phyloP scores from a whole-genome alignment of 371 early-diverging fungal genomes.

The Coemansia sp. region DNA sequence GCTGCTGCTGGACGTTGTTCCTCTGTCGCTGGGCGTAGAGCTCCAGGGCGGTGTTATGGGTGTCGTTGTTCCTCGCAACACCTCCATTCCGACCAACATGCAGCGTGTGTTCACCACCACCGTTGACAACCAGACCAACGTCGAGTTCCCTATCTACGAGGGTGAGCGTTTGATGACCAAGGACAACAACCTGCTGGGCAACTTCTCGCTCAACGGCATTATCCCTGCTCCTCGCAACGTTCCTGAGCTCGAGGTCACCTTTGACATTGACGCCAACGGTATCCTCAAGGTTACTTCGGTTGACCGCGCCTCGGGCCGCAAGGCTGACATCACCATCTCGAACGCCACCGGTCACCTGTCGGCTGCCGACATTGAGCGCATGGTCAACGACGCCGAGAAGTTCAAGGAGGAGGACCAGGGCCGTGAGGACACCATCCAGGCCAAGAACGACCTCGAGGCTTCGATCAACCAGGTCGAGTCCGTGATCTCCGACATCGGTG shows the following conservation, averaged over 20 bases:
- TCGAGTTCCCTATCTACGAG: constrained; percentile 97
- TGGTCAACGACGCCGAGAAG: constrained; percentile 95
- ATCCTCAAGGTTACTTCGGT: constrained; percentile 95
- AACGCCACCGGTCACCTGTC: constrained; percentile 97
- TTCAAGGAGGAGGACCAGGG: constrained; percentile 93
- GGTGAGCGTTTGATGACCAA: constrained; percentile 97
- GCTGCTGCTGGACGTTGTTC: constrained; percentile 77
- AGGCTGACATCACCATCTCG: constrained; percentile 96
- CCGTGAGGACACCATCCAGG: constrained; percentile 80
- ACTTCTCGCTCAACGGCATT: constrained; percentile 95
- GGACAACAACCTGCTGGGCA: constrained; percentile 96
- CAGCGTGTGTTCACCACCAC: constrained; percentile 96
- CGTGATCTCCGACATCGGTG: constrained; percentile 50
- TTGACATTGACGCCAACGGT: constrained; percentile 98
- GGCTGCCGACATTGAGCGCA: constrained; percentile 94
- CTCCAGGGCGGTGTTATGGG: constrained; percentile 98
- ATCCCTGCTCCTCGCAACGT: constrained; percentile 95
- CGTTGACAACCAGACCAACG: constrained; percentile 97
- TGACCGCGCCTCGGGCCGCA: constrained; percentile 93
- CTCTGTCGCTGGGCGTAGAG: constrained; percentile 82
- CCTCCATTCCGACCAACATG: constrained; percentile 96
- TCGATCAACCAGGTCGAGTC: constrained; percentile 73
- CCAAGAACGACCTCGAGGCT: constrained; percentile 92
- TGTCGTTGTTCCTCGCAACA: constrained; percentile 94
- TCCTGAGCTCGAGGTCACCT: constrained; percentile 97